phyloP scores from a whole-genome alignment of 352 stramenopile genomes.

The Phytophthora pluvialis region DNA sequence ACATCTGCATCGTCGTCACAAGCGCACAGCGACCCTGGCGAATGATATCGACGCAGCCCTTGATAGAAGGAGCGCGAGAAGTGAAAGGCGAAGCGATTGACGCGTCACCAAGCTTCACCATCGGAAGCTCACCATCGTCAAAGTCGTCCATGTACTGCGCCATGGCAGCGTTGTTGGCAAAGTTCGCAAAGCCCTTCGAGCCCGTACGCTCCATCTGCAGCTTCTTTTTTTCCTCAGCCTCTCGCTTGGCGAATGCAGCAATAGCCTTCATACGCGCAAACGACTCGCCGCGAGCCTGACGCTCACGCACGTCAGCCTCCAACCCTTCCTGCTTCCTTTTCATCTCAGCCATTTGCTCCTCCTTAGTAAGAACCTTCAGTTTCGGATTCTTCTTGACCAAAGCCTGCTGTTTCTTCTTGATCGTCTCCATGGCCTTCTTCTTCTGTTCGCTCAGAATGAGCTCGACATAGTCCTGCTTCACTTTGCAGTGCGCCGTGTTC shows the following conservation, averaged over 20 bases:
- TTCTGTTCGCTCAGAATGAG: conserved; percentile 75
- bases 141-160: conserved; percentile 92
- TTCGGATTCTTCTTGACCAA: conserved; percentile 64
- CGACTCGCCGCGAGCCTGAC: conserved; percentile 83
- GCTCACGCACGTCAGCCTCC: conserved; percentile 77
- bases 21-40: conserved; percentile 98
- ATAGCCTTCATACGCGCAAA: conserved; percentile 89
- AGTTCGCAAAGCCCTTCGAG: conserved; percentile 86
- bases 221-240: conserved; percentile 76
- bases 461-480: conserved; percentile 86
- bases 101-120: conserved; percentile 99
- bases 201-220: conserved; percentile 73
- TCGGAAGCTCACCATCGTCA: conserved; percentile 92
- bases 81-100: conserved; percentile 99
- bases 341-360: conserved; percentile 89
- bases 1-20: conserved; percentile 99
- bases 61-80: conserved; percentile 92
- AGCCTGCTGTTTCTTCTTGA: conserved; percentile 67
- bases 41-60: conserved; percentile 95
- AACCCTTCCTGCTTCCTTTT: conserved; percentile 80
- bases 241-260: conserved; percentile 83
- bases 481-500: conserved; percentile 70
- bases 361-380: conserved; percentile 69
- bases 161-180: conserved; percentile 89
- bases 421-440: conserved; percentile 54